Base-by-base conservation (phyloP, 2,329 filamentous ascomycete species). In the Pseudogymnoascus verrucosus region DNA sequence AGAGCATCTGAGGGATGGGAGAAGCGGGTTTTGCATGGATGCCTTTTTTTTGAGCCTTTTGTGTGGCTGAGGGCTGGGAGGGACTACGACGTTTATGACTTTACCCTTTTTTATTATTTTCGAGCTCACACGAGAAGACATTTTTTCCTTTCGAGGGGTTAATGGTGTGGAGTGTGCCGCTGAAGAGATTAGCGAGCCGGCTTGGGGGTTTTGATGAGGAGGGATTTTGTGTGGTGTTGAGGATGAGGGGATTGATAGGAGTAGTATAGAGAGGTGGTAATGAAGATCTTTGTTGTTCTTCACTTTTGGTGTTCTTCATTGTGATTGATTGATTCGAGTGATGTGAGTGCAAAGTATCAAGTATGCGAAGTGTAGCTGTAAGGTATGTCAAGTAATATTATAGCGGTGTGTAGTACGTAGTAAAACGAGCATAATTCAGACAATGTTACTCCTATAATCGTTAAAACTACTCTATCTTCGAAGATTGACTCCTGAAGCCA, bases 281-380 rank as follows among this genome's bases (percentile, higher is more conserved):
- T 54, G 40, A 34, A 42, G 60, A 39, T n/a, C 34, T 64, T 64
- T 16, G 16, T 40, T 60, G 59, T 62, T 62, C 28, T 40, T 62
- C 61, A 40, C 31, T n/a, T 26, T 62, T 47, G 28, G 7, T 51
- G 59, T 19, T 19, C 57, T 37, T 47, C 4, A 4, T 10, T 31
- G 23, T 51, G 44, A 51, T 42, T 19, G 19, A 19, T 19, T 44
- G 40, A 44, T 14, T 47, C 1, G 47, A 28, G 14, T 31, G 47
- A 54, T 28, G 23, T 51, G 42, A n/a, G 12, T 51, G 47, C 26
- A 8, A 5, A 54, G 26, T 31, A 54, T 31, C 7, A 31, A 26
- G 42, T 8, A 42, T 44, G 26, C 31, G 8, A 19, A 54, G 26
- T 10, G 26, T 31, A 31, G 47, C 26, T 51, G 44, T 31, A 5